phyloP scores from a whole-genome alignment of 305 asterid genomes.

The Stenogyne calaminthoides region DNA sequence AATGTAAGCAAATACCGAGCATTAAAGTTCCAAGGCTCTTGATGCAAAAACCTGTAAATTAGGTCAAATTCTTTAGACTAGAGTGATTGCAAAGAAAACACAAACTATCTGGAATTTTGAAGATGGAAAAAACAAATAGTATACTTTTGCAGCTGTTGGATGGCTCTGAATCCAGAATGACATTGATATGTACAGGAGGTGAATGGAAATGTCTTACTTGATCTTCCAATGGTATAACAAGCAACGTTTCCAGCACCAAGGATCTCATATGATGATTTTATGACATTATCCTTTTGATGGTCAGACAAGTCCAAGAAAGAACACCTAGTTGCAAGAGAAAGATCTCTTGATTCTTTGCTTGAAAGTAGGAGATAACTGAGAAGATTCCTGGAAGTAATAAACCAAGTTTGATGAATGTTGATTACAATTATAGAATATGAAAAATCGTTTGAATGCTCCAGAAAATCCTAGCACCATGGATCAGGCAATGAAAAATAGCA shows the following conservation, averaged over 20 bases:
- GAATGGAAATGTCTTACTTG: slow-evolving; percentile 38
- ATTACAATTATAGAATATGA: slow-evolving; percentile 22
- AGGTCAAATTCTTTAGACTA: slow-evolving; percentile 15
- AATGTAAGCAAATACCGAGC: slow-evolving; percentile 77
- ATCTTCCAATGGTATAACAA: slow-evolving; percentile 55
- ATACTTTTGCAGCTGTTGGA: slow-evolving; percentile 74
- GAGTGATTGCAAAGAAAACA: slow-evolving; percentile 12
- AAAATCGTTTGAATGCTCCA: background rate
- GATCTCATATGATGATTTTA: slow-evolving; percentile 69
- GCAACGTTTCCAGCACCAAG: slow-evolving; percentile 90
- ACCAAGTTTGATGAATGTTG: slow-evolving; percentile 33
- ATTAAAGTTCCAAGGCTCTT: slow-evolving; percentile 86
- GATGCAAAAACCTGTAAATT: slow-evolving; percentile 77
- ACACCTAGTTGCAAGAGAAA: slow-evolving; percentile 70
- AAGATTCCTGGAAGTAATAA: slow-evolving; percentile 63
- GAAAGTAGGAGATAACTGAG: slow-evolving; percentile 74
- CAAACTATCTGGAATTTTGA: slow-evolving; percentile 9
- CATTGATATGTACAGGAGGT: slow-evolving; percentile 55
- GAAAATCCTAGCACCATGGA: background rate
- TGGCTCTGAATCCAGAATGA: slow-evolving; percentile 45
- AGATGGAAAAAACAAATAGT: background rate
- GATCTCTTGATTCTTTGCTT: slow-evolving; percentile 72
- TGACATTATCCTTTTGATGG: slow-evolving; percentile 45
- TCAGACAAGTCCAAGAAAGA: slow-evolving; percentile 50
- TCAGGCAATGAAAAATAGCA: slow-evolving; percentile 16